Conservation (phyloP, 306 rosid genomes). For the Morella rubra region DNA sequence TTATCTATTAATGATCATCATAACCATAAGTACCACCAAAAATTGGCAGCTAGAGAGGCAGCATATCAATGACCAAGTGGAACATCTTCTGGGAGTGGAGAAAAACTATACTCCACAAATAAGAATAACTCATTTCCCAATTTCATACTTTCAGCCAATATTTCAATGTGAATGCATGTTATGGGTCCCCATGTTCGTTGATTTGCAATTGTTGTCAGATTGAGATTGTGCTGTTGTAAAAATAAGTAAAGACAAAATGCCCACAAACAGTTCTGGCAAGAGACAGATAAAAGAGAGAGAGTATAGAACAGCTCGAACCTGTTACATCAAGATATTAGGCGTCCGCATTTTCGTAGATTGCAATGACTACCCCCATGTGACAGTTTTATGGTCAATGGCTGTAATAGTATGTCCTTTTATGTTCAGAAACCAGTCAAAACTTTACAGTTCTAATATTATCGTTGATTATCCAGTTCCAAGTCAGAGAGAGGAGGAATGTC, state of each 20-base stretch:
- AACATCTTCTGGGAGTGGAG: neutral
- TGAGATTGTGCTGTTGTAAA: neutral
- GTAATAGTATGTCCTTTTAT: no score
- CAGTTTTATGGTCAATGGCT: no score
- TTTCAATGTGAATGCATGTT: neutral
- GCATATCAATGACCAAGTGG: neutral
- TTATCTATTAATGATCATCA: neutral
- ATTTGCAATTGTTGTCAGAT: neutral
- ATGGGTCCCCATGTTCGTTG: neutral
- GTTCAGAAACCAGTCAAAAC: no score
- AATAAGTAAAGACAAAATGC: neutral
- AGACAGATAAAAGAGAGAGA: neutral
- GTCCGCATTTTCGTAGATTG: no score
- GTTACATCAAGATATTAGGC: no score
- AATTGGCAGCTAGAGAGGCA: no score
- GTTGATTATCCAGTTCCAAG: no score
- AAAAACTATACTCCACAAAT: neutral
- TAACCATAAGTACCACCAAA: neutral
- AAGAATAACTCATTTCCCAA: neutral
- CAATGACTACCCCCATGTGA: no score
- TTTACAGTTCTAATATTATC: no score
- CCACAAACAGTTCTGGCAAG: neutral
- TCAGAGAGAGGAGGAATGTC: no score
- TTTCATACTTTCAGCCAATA: neutral
- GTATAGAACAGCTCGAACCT: no score